A percentile compares a stretch with the other conserved stretches of the same genome.
These are phyloP conservation scores for Tolypocladium pustulatum DNA, from an alignment of 2,329 filamentous ascomycete species.

Conservation along the genomic window DNA sequence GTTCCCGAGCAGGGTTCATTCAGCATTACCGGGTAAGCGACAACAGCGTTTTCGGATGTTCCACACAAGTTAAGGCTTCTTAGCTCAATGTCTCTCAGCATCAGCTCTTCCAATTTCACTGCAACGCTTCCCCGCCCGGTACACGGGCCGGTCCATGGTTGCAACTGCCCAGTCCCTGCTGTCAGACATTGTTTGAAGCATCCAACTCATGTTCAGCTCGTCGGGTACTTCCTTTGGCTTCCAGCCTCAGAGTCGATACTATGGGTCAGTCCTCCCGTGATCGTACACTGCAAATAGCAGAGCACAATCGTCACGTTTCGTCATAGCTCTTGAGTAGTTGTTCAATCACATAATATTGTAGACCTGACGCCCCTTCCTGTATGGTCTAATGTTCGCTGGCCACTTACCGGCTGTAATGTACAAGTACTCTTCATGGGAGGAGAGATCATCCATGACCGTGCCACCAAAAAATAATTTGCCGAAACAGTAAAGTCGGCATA, in stretches of 20 bases:
- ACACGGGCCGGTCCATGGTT: background rate
- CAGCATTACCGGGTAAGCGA: background rate
- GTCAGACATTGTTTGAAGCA: background rate
- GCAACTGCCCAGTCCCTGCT: background rate
- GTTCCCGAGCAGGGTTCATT: too few relatives aligned
- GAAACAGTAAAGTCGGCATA: slow-evolving; percentile 18
- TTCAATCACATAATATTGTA: slow-evolving; percentile 14
- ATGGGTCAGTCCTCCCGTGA: too few relatives aligned
- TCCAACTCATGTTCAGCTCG: background rate
- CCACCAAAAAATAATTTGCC: slow-evolving; percentile 6
- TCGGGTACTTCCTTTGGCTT: too few relatives aligned
- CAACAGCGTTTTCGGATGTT: background rate
- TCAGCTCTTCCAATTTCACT: background rate
- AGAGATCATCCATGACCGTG: slow-evolving; percentile 32
- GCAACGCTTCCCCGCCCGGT: background rate
- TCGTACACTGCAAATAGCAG: background rate
- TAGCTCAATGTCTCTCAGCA: background rate
- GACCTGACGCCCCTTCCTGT: slow-evolving; percentile 23
- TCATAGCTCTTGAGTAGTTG: background rate
- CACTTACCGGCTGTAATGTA: slow-evolving; percentile 36
- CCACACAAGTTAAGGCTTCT: background rate
- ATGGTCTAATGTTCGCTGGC: slow-evolving; percentile 36
- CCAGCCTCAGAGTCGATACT: background rate
- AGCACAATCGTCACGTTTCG: background rate
- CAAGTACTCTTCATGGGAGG: slow-evolving; percentile 35